phyloP scores from a whole-genome alignment of 495 filamentous ascomycete genomes.

The Geopyxis carbonaria region DNA sequence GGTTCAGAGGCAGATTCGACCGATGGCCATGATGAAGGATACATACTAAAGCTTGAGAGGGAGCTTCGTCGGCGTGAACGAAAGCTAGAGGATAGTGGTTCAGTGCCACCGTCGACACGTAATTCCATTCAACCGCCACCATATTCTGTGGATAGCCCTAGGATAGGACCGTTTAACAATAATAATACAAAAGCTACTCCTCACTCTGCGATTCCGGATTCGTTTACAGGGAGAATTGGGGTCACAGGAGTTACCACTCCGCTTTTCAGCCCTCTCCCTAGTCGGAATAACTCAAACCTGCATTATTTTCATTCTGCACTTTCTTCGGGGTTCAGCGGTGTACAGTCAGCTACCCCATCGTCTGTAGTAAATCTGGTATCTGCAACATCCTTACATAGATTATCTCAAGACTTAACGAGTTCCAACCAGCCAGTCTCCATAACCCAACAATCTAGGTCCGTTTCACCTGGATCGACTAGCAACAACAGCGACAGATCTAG shows the following conservation, averaged over 20 bases:
- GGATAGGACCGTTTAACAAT: no score
- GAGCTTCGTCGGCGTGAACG: slow-evolving; percentile 31
- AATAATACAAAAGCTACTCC: no score
- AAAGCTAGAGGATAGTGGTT: slow-evolving; percentile 13
- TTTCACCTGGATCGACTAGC: slow-evolving; percentile 12
- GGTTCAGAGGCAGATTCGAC: slow-evolving; percentile 17
- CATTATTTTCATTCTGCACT: slow-evolving; percentile 83
- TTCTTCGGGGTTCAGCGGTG: no score
- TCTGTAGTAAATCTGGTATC: no score
- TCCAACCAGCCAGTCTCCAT: no score
- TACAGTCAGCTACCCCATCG: no score
- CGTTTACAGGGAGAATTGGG: slow-evolving; percentile 19
- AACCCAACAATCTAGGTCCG: slow-evolving; percentile 11
- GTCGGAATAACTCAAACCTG: slow-evolving; percentile 54
- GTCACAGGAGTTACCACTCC: slow-evolving; percentile 23
- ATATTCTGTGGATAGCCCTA: slow-evolving; percentile 13
- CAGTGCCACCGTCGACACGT: background rate
- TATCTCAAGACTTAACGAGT: no score
- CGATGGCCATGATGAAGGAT: slow-evolving; percentile 26
- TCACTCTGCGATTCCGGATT: slow-evolving; percentile 17
- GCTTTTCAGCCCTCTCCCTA: slow-evolving; percentile 12
- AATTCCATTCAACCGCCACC: slow-evolving; percentile 19
- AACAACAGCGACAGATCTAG: no score
- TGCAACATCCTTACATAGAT: no score
- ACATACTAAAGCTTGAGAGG: slow-evolving; percentile 27